Conservation (phyloP, 805 yeast species). For the Wickerhamiella alocasiicola region DNA sequence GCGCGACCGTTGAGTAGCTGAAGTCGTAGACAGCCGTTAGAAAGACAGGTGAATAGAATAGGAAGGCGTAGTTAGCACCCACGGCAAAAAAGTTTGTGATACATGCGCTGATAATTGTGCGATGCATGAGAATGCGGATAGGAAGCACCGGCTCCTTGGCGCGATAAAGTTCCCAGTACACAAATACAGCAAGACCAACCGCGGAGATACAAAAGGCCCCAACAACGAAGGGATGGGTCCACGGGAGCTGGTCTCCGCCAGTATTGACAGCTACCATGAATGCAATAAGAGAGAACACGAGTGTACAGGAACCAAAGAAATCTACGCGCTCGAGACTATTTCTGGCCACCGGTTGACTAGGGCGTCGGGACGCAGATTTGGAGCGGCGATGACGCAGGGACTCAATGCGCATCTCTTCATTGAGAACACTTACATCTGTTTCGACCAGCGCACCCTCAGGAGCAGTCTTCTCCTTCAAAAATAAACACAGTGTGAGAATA, state of each 20-base stretch:
- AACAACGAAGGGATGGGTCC: constrained; percentile 33
- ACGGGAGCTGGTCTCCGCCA: constrained; percentile 45
- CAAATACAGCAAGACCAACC: constrained; percentile 31
- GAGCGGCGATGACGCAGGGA: constrained; percentile 5
- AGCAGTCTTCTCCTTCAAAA: constrained; percentile 14
- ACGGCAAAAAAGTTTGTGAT: constrained; percentile 58
- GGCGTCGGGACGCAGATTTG: constrained; percentile 11
- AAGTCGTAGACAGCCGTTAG: constrained; percentile 49
- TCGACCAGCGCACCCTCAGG: constrained; percentile 8
- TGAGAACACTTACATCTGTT: constrained; percentile 9
- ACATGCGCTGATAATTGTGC: constrained; percentile 54
- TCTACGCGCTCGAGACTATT: constrained; percentile 49
- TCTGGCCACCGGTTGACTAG: constrained; percentile 31
- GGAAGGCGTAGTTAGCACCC: constrained; percentile 50
- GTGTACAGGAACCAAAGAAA: constrained; percentile 47
- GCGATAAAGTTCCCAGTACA: constrained; percentile 38
- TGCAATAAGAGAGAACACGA: constrained; percentile 46
- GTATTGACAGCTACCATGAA: constrained; percentile 54
- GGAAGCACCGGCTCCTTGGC: constrained; percentile 62
- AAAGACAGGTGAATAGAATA: constrained; percentile 69
- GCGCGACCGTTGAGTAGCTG: constrained; percentile 64
- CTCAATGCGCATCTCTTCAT: constrained; percentile 9
- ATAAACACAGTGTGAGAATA: constrained; percentile 25
- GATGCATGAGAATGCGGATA: constrained; percentile 39
- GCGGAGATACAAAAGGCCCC: constrained; percentile 28